Percentiles rank a stretch among this genome's conserved stretches.
These are phyloP conservation scores for Agaricus subrufescens DNA, from an alignment of 768 basidiomycete species.

Conservation along the genomic window DNA sequence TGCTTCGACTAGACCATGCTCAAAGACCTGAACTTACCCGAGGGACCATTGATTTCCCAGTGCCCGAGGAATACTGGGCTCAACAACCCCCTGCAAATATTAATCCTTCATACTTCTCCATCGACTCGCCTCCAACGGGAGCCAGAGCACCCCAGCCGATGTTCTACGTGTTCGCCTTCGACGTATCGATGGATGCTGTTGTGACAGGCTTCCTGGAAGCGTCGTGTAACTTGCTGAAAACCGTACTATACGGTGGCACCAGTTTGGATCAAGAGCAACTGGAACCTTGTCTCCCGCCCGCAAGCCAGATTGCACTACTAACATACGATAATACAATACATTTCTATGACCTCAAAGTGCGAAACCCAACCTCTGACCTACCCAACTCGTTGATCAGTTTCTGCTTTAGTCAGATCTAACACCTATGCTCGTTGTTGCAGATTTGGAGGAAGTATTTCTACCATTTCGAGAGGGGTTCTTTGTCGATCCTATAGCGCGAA, in stretches of 20 bases:
- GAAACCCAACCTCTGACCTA: constrained; percentile 21
- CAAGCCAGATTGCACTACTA: constrained; percentile 67
- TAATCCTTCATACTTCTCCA: constrained; percentile 47
- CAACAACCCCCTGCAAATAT: constrained; percentile 55
- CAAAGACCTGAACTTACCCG: constrained; percentile 83
- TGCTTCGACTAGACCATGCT: constrained; percentile 74
- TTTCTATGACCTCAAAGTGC: constrained; percentile 86
- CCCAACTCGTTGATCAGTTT: constrained; percentile 18
- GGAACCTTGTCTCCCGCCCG: constrained; percentile 47
- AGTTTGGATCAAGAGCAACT: constrained; percentile 34
- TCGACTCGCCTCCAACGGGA: constrained; percentile 41
- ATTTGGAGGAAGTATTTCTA: constrained; percentile 89
- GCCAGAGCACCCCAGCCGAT: constrained; percentile 58
- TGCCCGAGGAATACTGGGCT: constrained; percentile 84
- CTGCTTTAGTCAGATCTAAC: constrained; percentile 43
- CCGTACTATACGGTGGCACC: constrained; percentile 58
- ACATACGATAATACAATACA: constrained; percentile 80
- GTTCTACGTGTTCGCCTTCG: constrained; percentile 81
- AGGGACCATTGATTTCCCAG: constrained; percentile 90
- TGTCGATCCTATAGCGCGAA: constrained; percentile 65
- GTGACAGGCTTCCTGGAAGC: constrained; percentile 64
- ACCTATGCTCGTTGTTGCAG: constrained; percentile 76
- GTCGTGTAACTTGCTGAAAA: constrained; percentile 59
- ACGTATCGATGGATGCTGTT: constrained; percentile 69
- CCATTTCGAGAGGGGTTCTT: constrained; percentile 73